Conservation (phyloP, 768 basidiomycete species). For the Boletus reticulatus region DNA sequence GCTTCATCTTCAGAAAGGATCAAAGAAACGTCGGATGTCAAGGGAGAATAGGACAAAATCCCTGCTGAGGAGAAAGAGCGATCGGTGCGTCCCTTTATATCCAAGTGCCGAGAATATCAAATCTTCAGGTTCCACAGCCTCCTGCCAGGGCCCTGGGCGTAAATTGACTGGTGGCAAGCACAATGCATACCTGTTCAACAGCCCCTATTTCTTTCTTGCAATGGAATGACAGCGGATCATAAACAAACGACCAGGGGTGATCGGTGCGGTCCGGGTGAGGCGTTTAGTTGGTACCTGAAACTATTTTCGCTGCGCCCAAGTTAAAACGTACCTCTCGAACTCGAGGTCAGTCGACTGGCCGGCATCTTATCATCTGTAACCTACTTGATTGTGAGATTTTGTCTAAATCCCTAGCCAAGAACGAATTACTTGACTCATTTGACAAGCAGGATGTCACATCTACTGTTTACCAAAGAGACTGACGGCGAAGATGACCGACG, state of each 20-base stretch:
- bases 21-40: too few relatives aligned
- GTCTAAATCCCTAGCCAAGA: background rate
- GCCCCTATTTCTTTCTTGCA: too few relatives aligned
- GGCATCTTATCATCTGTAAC: background rate
- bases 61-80: too few relatives aligned
- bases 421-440: background rate
- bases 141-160: too few relatives aligned
- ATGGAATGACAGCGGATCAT: background rate
- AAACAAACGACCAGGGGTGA: background rate
- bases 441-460: background rate
- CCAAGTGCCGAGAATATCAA: too few relatives aligned
- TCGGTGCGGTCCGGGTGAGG: background rate
- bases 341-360: too few relatives aligned
- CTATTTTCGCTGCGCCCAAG: background rate
- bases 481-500: background rate
- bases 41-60: too few relatives aligned
- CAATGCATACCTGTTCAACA: too few relatives aligned
- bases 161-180: too few relatives aligned
- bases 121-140: too few relatives aligned
- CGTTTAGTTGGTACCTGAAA: background rate
- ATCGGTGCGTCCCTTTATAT: too few relatives aligned
- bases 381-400: background rate
- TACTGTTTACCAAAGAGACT: background rate
- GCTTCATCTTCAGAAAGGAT: slow-evolving; percentile 13
- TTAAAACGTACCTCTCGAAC: too few relatives aligned